These are phyloP conservation scores for Psilocybe azurescens DNA, from an alignment of 768 basidiomycete genomes.

Conservation along the genomic window DNA sequence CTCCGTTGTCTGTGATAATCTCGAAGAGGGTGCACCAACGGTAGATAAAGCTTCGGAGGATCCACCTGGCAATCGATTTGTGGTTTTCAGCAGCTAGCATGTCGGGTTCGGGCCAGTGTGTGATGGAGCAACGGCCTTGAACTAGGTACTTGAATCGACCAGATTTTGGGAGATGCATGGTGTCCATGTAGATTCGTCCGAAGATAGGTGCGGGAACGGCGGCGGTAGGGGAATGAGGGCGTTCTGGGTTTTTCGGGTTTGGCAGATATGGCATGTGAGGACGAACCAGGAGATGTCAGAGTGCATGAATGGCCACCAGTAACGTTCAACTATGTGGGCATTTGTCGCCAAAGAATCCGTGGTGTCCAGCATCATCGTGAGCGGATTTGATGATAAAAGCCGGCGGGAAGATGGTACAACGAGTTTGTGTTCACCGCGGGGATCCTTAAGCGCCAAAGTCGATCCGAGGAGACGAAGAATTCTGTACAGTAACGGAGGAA, in stretches of 20 bases:
- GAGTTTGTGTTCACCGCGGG: slow-evolving; percentile 26
- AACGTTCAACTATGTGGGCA: slow-evolving; percentile 20
- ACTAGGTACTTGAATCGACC: slow-evolving; percentile 37
- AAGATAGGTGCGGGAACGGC: slow-evolving; percentile 31
- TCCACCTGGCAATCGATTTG: neutral
- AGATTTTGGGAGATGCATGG: slow-evolving; percentile 40
- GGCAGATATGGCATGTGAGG: slow-evolving; percentile 20
- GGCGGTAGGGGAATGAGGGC: slow-evolving; percentile 33
- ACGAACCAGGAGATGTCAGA: slow-evolving; percentile 37
- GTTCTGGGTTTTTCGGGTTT: slow-evolving; percentile 17
- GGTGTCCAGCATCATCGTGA: slow-evolving; percentile 29
- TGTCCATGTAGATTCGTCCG: slow-evolving; percentile 35
- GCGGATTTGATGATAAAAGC: slow-evolving; percentile 24
- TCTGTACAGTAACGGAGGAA: slow-evolving; percentile 23
- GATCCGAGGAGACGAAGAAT: slow-evolving; percentile 20
- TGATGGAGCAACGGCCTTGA: slow-evolving; percentile 32
- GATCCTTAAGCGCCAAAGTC: slow-evolving; percentile 30
- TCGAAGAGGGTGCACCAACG: slow-evolving; percentile 34
- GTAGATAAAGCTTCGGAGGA: neutral
- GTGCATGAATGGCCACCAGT: slow-evolving; percentile 40
- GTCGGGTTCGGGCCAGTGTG: slow-evolving; percentile 6
- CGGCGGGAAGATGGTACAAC: slow-evolving; percentile 19
- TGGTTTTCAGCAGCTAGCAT: slow-evolving; percentile 1
- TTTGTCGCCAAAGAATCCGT: slow-evolving; percentile 26
- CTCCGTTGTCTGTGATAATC: slow-evolving; percentile 45